phyloP scores from a whole-genome alignment of 164 flowering plant genomes.

The Vitis cinerea region DNA sequence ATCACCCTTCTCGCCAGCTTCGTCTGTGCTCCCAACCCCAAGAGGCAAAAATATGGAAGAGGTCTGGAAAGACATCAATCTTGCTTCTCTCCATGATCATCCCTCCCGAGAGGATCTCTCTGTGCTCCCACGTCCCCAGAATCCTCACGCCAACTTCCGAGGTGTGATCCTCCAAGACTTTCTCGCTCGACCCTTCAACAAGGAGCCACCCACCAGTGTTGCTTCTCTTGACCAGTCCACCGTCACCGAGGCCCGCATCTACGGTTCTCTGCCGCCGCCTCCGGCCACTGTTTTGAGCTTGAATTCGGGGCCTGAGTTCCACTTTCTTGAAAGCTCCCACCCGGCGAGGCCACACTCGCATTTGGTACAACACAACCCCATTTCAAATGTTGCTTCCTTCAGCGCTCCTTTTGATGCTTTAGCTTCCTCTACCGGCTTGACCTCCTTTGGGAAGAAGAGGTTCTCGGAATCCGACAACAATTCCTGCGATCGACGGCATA shows the following conservation, averaged over 20 bases:
- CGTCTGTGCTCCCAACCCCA: background rate
- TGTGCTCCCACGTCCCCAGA: background rate
- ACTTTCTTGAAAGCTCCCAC: slow-evolving; percentile 9
- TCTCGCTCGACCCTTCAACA: slow-evolving; percentile 19
- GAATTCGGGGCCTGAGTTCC: slow-evolving; percentile 16
- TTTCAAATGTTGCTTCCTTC: slow-evolving; percentile 8
- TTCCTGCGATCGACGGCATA: slow-evolving; percentile 26
- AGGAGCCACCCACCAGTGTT: slow-evolving; percentile 15
- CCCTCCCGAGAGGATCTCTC: background rate
- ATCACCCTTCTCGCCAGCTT: background rate
- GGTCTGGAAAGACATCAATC: slow-evolving; percentile 47
- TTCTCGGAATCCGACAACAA: slow-evolving; percentile 14
- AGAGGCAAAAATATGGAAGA: slow-evolving; percentile 31
- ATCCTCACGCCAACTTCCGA: slow-evolving; percentile 1
- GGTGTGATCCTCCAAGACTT: slow-evolving; percentile 33
- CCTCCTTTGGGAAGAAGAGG: slow-evolving; percentile 18
- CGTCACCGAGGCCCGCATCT: background rate
- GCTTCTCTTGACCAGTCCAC: background rate
- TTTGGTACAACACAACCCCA: background rate
- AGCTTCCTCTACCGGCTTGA: slow-evolving; percentile 9
- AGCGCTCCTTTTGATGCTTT: slow-evolving; percentile 14
- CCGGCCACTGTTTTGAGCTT: slow-evolving; percentile 27
- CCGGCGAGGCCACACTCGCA: slow-evolving; percentile 5
- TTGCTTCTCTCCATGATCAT: slow-evolving; percentile 25
- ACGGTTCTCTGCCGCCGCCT: slow-evolving; percentile 10